A percentile compares a stretch with the other conserved stretches of the same genome.
These are phyloP conservation scores for Tetrapisispora phaffii DNA, from an alignment of 805 yeast genomes.

Conservation along the genomic window DNA sequence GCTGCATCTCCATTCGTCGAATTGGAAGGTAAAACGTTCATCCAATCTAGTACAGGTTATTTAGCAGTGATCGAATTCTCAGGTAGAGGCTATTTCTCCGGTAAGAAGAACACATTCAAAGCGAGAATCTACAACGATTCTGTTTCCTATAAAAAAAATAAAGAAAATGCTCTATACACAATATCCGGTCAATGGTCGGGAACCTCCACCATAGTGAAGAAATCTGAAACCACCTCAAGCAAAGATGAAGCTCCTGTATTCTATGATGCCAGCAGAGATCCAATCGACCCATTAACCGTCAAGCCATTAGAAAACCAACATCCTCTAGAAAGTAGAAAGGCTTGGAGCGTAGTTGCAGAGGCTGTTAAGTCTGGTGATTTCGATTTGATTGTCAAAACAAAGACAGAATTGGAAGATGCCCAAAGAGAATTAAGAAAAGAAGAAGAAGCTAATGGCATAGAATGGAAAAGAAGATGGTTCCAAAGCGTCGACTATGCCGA, in stretches of 20 bases:
- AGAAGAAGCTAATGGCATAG: conserved; percentile 55
- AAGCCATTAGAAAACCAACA: conserved; percentile 79
- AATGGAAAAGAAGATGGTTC: conserved; percentile 86
- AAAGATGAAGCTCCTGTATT: conserved; percentile 32
- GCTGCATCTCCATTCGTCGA: conserved; percentile 90
- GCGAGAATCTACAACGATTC: conserved; percentile 61
- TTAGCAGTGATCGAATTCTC: conserved; percentile 62
- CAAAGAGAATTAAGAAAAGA: conserved; percentile 76
- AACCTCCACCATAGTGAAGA: conserved; percentile 49
- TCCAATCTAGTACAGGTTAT: conserved; percentile 81
- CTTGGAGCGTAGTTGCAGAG: conserved; percentile 87
- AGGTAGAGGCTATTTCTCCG: conserved; percentile 90
- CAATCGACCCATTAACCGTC: conserved; percentile 53
- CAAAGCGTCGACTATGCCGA: conserved; percentile 36
- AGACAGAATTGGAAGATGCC: conserved; percentile 70
- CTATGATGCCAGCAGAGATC: conserved; percentile 50
- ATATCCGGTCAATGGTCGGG: conserved; percentile 93
- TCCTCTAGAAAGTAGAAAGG: conserved; percentile 74
- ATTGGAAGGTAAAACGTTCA: conserved; percentile 76
- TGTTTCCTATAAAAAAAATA: conserved; percentile 35
- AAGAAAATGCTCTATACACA: conserved; percentile 64
- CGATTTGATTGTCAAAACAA: conserved; percentile 65
- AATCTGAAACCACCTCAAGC: conserved; percentile 4
- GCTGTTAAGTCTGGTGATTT: conserved; percentile 74
- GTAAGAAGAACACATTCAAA: conserved; percentile 89